These are phyloP conservation scores for Alternaria atra DNA, from an alignment of 2,329 filamentous ascomycete species.

Conservation along the genomic window DNA sequence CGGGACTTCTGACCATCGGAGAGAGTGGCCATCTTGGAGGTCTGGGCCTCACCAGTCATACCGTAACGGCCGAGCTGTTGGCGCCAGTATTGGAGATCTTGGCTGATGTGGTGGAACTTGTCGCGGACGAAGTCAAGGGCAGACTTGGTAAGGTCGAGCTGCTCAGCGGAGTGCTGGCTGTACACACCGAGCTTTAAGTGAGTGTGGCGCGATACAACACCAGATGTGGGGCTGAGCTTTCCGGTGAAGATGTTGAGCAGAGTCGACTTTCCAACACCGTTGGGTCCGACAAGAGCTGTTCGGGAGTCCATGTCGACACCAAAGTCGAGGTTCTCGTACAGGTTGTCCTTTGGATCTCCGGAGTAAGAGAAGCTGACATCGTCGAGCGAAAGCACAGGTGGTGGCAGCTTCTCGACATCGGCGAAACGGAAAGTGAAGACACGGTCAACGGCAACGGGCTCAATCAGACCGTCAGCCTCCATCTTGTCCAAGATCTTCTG, in stretches of 20 bases:
- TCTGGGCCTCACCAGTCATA: conserved; percentile 91
- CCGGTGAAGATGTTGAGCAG: conserved; percentile 96
- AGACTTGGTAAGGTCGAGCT: conserved; percentile 97
- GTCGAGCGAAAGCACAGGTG: conserved; percentile 94
- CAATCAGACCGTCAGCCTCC: conserved; percentile 98
- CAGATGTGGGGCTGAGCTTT: conserved; percentile 84
- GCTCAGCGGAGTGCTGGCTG: conserved; percentile 97
- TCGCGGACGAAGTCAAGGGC: conserved; percentile 97
- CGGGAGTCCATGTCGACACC: conserved; percentile 99
- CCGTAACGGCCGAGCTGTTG: conserved; percentile 97
- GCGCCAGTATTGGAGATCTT: conserved; percentile 99
- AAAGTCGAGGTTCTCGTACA: conserved; percentile 96
- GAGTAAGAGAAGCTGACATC: conserved; percentile 98
- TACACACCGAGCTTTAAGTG: conserved; percentile 99
- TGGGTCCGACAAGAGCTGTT: conserved; percentile 95
- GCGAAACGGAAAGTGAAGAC: conserved; percentile 99
- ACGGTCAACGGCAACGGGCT: conserved; percentile 83
- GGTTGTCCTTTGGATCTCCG: conserved; percentile 84
- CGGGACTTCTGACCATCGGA: conserved; percentile 98
- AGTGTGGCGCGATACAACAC: conserved; percentile 88
- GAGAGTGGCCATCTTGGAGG: conserved; percentile 95
- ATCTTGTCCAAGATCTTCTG: conserved; percentile 99
- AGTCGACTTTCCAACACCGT: conserved; percentile 99
- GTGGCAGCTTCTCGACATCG: conserved; percentile 98
- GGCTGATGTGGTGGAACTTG: conserved; percentile 86